Evolutionary conservation across 2,329 filamentous ascomycete genomes (phyloP).

Genomic region (Saccharata proteae): DNA sequence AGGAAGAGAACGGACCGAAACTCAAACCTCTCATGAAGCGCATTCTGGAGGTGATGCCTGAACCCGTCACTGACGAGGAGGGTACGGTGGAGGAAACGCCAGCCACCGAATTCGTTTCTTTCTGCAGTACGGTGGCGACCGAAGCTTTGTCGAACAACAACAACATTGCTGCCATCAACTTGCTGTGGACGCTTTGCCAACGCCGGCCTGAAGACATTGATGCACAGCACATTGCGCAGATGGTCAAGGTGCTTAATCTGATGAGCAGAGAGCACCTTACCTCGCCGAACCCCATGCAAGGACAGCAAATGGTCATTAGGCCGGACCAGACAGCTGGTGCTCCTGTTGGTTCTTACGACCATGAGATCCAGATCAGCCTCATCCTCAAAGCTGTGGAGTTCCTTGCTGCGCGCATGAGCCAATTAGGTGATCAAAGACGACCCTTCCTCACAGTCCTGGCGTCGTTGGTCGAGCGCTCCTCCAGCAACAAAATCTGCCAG

Average conservation of each 20-base stretch:
- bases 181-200: conserved; percentile 81
- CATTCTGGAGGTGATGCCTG: conserved; percentile 77
- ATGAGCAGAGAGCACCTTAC: conserved; percentile 86
- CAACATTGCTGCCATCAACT: conserved; percentile 80
- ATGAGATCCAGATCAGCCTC: conserved; percentile 77
- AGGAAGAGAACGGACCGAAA: conserved; percentile 50
- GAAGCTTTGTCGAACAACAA: conserved; percentile 73
- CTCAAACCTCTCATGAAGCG: conserved; percentile 67
- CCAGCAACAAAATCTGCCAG: conserved; percentile 73
- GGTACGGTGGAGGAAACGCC: conserved; percentile 63
- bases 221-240: conserved; percentile 60
- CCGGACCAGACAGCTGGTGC: conserved; percentile 43
- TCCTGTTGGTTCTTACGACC: conserved; percentile 61
- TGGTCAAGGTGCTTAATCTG: conserved; percentile 85
- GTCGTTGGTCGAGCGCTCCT: conserved; percentile 87
- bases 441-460: conserved; percentile 93
- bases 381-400: conserved; percentile 95
- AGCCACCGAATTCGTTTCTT: conserved; percentile 76
- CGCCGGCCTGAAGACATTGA: conserved; percentile 81
- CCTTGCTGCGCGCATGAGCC: conserved; percentile 82
- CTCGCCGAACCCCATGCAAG: conserved; percentile 38
- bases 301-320: conserved; percentile 25
- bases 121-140: conserved; percentile 73
- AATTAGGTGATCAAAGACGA: conserved; percentile 76
- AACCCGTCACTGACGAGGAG: conserved; percentile 72